Percentiles rank a stretch among this genome's conserved stretches.
phyloP scores from a whole-genome alignment of 345 rosid species.

The Odontarrhena argentea region DNA sequence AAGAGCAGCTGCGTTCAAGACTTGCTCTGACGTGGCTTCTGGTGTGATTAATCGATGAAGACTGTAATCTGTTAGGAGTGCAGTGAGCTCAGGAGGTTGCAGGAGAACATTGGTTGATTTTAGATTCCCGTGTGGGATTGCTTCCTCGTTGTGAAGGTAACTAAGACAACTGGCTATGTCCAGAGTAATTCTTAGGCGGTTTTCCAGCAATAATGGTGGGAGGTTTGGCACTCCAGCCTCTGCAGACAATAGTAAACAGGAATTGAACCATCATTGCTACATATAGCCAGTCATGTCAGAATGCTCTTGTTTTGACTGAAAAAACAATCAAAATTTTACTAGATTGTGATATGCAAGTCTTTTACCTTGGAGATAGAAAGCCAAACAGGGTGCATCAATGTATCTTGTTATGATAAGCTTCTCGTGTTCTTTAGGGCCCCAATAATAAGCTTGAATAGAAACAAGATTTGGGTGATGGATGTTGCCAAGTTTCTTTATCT shows the following conservation, averaged over 20 bases:
- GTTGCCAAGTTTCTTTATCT: constrained; percentile 81
- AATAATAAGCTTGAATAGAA: constrained; percentile 79
- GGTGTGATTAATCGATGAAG: constrained; percentile 80
- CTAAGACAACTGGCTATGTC: constrained; percentile 73
- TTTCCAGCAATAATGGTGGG: constrained; percentile 58
- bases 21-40: constrained; percentile 86
- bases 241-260: constrained; percentile 43
- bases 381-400: constrained; percentile 62
- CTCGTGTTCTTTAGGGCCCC: constrained; percentile 86
- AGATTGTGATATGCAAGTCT: not conserved
- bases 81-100: constrained; percentile 53
- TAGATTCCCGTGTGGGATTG: constrained; percentile 94
- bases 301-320: not conserved
- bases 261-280: not conserved
- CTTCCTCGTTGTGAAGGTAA: constrained; percentile 76
- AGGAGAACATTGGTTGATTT: constrained; percentile 81
- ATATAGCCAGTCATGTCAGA: not conserved
- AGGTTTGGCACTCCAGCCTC: constrained; percentile 54
- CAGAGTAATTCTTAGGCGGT: constrained; percentile 59
- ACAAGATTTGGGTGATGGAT: constrained; percentile 87
- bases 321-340: not conserved
- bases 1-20: constrained; percentile 80
- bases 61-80: constrained; percentile 76
- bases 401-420: constrained; percentile 73
- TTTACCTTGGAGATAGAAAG: constrained; percentile 80